Percentiles rank a stretch among this genome's conserved stretches.
These are phyloP conservation scores for Scheffersomyces segobiensis DNA, from an alignment of 1,139 yeast genomes.

Conservation along the genomic window DNA sequence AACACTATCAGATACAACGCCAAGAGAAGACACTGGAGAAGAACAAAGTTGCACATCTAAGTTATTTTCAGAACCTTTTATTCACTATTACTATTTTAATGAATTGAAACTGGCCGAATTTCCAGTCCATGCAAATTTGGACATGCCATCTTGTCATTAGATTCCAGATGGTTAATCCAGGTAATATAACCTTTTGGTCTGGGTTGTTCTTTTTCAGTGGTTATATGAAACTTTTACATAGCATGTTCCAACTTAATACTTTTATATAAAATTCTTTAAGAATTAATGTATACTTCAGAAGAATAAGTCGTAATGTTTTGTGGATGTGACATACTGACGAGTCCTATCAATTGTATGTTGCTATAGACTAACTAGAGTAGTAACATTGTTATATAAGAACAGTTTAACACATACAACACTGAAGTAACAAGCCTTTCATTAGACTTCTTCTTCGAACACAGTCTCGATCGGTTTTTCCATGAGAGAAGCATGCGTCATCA, in stretches of 20 bases:
- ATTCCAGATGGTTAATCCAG: background rate
- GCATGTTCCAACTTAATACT: background rate
- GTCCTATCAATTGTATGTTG: background rate
- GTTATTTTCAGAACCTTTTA: slow-evolving; percentile 16
- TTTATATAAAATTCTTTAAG: background rate
- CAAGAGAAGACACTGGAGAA: slow-evolving; percentile 99
- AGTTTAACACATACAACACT: background rate
- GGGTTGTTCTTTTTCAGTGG: background rate
- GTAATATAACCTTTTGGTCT: background rate
- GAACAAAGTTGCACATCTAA: slow-evolving; percentile 98
- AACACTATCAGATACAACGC: slow-evolving; percentile 99
- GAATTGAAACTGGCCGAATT: background rate
- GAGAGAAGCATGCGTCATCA: slow-evolving; percentile 87
- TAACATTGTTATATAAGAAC: background rate
- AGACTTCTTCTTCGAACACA: slow-evolving; percentile 85
- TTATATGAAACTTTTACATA: background rate
- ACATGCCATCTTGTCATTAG: background rate
- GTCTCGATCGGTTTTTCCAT: slow-evolving; percentile 98
- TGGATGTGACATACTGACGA: background rate
- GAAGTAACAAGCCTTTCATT: slow-evolving; percentile 2
- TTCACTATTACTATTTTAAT: background rate
- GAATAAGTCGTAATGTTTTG: background rate
- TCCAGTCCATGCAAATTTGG: background rate
- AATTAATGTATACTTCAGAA: background rate
- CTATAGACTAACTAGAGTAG: background rate